Percentiles rank a stretch among this genome's conserved stretches.
phyloP scores from a whole-genome alignment of 1,284 basidiomycete genomes.

The Tilletia indica region DNA sequence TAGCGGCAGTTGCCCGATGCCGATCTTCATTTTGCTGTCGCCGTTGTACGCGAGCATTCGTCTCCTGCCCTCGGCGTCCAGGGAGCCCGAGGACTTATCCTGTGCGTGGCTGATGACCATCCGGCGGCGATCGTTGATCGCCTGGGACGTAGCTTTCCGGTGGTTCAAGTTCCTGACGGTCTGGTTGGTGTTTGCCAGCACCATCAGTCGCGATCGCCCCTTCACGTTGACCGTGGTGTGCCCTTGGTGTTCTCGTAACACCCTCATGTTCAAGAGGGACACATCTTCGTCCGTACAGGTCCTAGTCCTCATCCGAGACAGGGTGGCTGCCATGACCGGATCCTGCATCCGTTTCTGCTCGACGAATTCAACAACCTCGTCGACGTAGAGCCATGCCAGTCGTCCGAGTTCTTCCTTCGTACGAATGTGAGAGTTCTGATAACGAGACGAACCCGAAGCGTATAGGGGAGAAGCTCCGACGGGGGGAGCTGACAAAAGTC shows the following conservation, averaged over 20 bases:
- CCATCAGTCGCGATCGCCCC: neutral
- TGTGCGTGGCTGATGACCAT: neutral
- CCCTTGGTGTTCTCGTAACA: neutral
- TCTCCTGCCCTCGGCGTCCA: neutral
- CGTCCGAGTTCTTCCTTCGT: constrained; percentile 7
- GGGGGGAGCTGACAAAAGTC: constrained; percentile 6
- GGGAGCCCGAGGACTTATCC: neutral
- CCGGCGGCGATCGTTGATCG: neutral
- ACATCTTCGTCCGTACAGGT: neutral
- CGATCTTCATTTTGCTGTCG: neutral
- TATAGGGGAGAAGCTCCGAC: neutral
- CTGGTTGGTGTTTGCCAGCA: neutral
- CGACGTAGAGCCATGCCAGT: neutral
- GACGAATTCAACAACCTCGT: neutral
- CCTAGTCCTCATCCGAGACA: neutral
- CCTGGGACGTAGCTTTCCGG: neutral
- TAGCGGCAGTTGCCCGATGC: neutral
- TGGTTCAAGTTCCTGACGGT: neutral
- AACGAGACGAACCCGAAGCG: neutral
- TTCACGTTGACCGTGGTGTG: neutral
- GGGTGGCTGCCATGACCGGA: neutral
- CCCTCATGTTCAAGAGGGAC: neutral
- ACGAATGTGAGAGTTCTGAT: too few relatives aligned
- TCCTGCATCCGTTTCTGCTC: neutral
- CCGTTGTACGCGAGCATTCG: neutral